Evolutionary conservation across 495 filamentous ascomycete genomes (phyloP), one percentile per base, ranked within the genome.

Genomic region (Haplographium delicatum): DNA sequence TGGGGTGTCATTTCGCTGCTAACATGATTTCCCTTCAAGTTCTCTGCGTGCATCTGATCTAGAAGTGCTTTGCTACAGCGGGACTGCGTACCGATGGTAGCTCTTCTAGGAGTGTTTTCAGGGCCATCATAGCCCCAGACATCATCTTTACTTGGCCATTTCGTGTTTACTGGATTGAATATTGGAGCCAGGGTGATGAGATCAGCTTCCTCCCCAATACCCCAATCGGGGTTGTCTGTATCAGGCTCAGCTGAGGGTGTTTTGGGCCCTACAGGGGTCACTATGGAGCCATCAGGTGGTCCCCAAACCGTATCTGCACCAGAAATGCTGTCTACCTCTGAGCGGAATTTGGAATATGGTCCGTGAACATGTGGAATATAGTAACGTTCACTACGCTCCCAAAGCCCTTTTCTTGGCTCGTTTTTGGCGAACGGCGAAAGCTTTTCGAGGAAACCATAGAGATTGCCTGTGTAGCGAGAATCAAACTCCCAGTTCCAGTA

Each of bases 401-500:
- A 89, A 5, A 88, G 65, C 16, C 79, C 77, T 52, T 81, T 81
- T 19, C 86, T 70, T 0, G 85, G 85, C 57, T 85, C 79, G 31
- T 71, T 67, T 55, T 66, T 70, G 9, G 75, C 76, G 64, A 87
- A 89, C 2, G 72, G 54, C 9, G 65, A 57, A 10, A 87, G 55
- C 45, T 74, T 76, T 53, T 81, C 76, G 15, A 89, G 66, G 40
- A 87, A 73, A 55, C 87, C 78, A 61, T 88, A 88, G 62, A 80
- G 72, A 51, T 89, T 80, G 7, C 85, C 84, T 0, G 79, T 85
- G 47, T 80, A 78, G 18, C 86, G 76, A n/a, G 76, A 75, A 59
- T 89, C 84, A 61, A 85, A 75, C 55, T 88, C 84, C 73, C 83
- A 82, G 60, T 89, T 88, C 85, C 85, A 89, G 46, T 85, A 73